phyloP scores from a whole-genome alignment of 768 basidiomycete species.

The Piloderma croceum region DNA sequence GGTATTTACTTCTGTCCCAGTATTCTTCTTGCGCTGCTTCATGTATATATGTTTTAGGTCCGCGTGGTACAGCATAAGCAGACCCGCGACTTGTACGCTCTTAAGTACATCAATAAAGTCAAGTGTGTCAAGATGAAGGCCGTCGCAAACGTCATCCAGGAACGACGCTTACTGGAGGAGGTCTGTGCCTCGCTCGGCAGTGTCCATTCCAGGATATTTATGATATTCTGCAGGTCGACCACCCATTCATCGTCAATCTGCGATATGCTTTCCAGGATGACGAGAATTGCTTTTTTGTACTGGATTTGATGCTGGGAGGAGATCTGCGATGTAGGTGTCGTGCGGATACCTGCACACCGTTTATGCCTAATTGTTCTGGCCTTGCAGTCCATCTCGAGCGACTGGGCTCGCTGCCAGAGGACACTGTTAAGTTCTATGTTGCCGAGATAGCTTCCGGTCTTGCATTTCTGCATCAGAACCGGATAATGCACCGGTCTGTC shows the following conservation, averaged over 20 bases:
- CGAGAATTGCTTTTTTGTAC: conserved; percentile 96
- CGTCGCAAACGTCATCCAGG: conserved; percentile 95
- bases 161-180: conserved; percentile 92
- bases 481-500: conserved; percentile 91
- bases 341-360: conserved; percentile 4
- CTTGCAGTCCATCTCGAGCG: conserved; percentile 81
- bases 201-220: conserved; percentile 1
- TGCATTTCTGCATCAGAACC: conserved; percentile 85
- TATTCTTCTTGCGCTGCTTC: conserved; percentile 3
- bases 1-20: conserved; percentile 40
- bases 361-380: conserved; percentile 5
- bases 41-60: conserved; percentile 51
- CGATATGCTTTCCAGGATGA: conserved; percentile 98
- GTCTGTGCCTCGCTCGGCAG: conserved; percentile 34
- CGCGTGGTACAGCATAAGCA: conserved; percentile 99
- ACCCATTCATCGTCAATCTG: conserved; percentile 90
- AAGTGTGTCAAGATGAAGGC: conserved; percentile 99
- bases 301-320: conserved; percentile 95
- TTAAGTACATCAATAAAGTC: conserved; percentile 99
- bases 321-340: conserved; percentile 78
- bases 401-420: conserved; percentile 67
- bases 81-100: conserved; percentile 91
- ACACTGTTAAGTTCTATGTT: conserved; percentile 80
- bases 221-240: conserved; percentile 67
- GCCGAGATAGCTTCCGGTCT: conserved; percentile 87